A percentile compares a stretch with the other conserved stretches of the same genome.
These are phyloP conservation scores for Fusarium circinatum DNA, from an alignment of 2,329 filamentous ascomycete genomes.

Conservation along the genomic window DNA sequence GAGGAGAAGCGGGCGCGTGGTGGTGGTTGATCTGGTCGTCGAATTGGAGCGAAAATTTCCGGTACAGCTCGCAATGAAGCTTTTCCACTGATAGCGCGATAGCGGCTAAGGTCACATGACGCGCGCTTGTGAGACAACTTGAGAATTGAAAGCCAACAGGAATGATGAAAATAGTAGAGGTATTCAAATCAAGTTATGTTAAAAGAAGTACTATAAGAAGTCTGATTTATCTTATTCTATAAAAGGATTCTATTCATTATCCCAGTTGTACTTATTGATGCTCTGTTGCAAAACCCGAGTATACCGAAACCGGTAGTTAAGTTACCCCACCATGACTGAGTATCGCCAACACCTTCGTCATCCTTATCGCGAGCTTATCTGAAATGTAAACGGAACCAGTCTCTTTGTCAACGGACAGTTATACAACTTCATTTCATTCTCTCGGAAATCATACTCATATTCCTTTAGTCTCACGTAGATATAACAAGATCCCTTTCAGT, in stretches of 20 bases:
- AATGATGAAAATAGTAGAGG: too few relatives aligned
- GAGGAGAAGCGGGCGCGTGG: conserved; percentile 6
- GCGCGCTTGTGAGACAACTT: not conserved
- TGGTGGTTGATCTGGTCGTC: conserved; percentile 17
- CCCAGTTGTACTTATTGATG: not conserved
- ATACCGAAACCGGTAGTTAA: not conserved
- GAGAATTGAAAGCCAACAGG: not conserved
- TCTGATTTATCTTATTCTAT: too few relatives aligned
- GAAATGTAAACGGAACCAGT: not conserved
- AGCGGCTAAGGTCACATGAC: conserved; percentile 43
- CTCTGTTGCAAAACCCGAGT: not conserved
- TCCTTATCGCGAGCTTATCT: conserved; percentile 8
- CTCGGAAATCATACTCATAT: not conserved
- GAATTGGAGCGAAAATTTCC: conserved; percentile 38
- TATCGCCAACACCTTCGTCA: conserved; percentile 23
- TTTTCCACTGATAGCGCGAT: conserved; percentile 27
- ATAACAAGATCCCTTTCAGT: fast-evolving
- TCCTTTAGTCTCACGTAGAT: not conserved
- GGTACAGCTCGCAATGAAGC: conserved; percentile 30
- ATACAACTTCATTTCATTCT: not conserved
- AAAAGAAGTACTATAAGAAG: not conserved
- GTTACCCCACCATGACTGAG: conserved; percentile 34
- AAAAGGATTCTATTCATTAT: fast-evolving
- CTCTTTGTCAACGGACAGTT: not conserved
- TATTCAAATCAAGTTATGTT: fast-evolving